phyloP scores from a whole-genome alignment of 352 stramenopile species.

The Globisporangium barbulae region DNA sequence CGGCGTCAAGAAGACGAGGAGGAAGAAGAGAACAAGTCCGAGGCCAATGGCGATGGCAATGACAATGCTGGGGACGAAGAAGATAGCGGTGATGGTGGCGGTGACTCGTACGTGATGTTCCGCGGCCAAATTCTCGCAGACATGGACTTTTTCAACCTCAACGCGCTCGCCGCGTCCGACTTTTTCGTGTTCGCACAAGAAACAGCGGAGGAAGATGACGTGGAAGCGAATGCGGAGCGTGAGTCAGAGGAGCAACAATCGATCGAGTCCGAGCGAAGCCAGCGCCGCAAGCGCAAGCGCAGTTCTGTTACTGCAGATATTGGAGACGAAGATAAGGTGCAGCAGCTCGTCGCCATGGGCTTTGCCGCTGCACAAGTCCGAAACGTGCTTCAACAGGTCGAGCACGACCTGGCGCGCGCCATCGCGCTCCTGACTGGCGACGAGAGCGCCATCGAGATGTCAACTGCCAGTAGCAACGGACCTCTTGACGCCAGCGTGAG shows the following conservation, averaged over 20 bases:
- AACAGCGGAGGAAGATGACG: background rate
- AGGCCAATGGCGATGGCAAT: slow-evolving; percentile 1
- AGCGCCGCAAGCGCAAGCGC: slow-evolving; percentile 16
- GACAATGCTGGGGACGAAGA: background rate
- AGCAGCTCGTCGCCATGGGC: slow-evolving; percentile 67
- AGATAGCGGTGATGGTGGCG: slow-evolving; percentile 13
- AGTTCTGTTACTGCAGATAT: slow-evolving; percentile 10
- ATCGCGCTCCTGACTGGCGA: slow-evolving; percentile 40
- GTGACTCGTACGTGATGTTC: slow-evolving; percentile 45
- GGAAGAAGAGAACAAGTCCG: slow-evolving; percentile 9
- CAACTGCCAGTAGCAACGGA: too few species aligned
- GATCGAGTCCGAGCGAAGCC: background rate
- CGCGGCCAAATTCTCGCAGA: slow-evolving; percentile 56
- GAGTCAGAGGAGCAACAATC: too few species aligned
- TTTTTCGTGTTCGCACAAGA: slow-evolving; percentile 66
- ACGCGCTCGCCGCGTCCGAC: slow-evolving; percentile 38
- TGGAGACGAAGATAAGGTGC: background rate
- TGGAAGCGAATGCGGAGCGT: background rate
- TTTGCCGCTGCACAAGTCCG: slow-evolving; percentile 31
- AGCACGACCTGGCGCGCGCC: slow-evolving; percentile 36
- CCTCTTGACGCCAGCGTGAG: background rate
- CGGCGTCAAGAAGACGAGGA: slow-evolving; percentile 5
- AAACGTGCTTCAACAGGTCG: slow-evolving; percentile 24
- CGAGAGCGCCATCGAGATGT: slow-evolving; percentile 15
- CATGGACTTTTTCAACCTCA: slow-evolving; percentile 54